phyloP scores from a whole-genome alignment of 768 basidiomycete genomes.

The Auricularia sp. region DNA sequence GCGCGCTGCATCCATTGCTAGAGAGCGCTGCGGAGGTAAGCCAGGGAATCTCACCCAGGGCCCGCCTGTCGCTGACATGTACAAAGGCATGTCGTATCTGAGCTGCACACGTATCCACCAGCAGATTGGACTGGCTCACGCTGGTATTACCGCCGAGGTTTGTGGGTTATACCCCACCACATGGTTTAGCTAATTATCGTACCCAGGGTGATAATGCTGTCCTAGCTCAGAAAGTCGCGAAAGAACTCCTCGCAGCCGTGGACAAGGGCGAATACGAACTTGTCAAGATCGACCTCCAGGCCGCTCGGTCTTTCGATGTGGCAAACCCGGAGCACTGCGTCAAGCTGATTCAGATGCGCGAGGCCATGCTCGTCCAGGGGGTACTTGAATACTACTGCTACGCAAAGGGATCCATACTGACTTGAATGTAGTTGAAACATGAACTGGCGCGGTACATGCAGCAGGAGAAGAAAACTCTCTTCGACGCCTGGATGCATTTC shows the following conservation, averaged over 20 bases:
- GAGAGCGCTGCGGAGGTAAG: neutral
- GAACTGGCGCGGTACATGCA: neutral
- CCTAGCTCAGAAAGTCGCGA: neutral
- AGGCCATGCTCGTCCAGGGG: neutral
- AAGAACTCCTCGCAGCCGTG: neutral
- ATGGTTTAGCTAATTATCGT: no score
- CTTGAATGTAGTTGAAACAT: neutral
- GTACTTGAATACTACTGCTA: neutral
- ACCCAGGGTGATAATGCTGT: neutral
- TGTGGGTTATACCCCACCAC: neutral
- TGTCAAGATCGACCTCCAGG: neutral
- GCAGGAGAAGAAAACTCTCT: neutral
- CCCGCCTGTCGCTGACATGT: neutral
- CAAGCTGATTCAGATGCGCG: neutral
- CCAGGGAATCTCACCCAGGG: no score
- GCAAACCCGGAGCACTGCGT: neutral
- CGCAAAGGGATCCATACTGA: neutral
- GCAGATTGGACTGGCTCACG: neutral
- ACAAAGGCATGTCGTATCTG: neutral
- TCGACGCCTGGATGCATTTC: constrained; percentile 1
- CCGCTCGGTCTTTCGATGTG: neutral
- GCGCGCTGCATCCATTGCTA: neutral
- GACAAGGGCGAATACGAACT: neutral
- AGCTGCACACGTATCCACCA: constrained; percentile 1
- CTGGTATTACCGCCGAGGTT: neutral